These are phyloP conservation scores for Melaleuca quinquenervia DNA, from an alignment of 345 rosid genomes.

Conservation along the genomic window DNA sequence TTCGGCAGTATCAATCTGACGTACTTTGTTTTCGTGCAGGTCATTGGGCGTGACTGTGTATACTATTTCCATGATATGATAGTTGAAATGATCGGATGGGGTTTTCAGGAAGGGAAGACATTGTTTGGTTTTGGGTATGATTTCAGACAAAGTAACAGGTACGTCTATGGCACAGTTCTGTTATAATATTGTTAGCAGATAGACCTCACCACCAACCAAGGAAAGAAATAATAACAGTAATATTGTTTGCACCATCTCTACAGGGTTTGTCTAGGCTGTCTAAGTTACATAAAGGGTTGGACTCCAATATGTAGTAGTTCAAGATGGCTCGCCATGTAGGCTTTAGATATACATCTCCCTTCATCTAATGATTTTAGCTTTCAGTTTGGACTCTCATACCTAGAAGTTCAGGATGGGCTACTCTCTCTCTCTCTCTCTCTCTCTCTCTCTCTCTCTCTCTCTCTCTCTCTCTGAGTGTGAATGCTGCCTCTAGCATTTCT, in stretches of 20 bases:
- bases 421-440: neutral
- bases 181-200: neutral
- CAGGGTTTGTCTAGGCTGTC: no score
- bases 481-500: neutral
- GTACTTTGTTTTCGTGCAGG: constrained; percentile 21
- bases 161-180: neutral
- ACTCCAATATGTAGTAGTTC: neutral
- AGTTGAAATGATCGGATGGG: constrained; percentile 86
- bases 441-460: neutral
- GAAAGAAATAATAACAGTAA: neutral
- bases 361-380: neutral
- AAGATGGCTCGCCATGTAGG: neutral
- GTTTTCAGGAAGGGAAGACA: constrained; percentile 88
- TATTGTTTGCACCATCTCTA: neutral
- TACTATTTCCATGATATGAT: constrained; percentile 95
- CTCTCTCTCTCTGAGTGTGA: neutral
- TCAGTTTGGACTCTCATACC: neutral
- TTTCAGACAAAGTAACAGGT: constrained; percentile 98
- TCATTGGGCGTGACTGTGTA: constrained; percentile 75
- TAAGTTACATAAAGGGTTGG: neutral
- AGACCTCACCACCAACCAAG: neutral
- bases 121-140: constrained; percentile 97
- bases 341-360: neutral
- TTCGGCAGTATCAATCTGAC: neutral
- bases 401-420: neutral